phyloP scores from a whole-genome alignment of 768 basidiomycete species.

The Chalciporus pseudorubinellus region DNA sequence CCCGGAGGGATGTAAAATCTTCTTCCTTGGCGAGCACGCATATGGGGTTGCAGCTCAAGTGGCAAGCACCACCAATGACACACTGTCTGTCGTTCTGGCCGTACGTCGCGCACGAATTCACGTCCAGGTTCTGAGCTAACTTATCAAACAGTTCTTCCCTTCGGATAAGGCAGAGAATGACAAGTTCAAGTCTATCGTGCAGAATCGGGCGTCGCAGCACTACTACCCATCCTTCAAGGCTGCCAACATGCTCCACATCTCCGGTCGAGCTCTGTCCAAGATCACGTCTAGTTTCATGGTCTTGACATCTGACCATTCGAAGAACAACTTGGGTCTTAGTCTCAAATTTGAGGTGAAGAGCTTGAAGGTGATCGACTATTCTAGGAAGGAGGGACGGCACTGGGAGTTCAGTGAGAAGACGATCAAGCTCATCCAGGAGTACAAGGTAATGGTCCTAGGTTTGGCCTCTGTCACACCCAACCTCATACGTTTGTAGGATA shows the following conservation, averaged over 20 bases:
- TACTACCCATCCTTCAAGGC: conserved; percentile 83
- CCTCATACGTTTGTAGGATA: conserved; percentile 39
- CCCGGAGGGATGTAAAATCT: conserved; percentile 85
- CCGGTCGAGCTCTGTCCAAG: conserved; percentile 77
- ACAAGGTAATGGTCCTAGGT: conserved; percentile 52
- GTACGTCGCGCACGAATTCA: conserved; percentile 40
- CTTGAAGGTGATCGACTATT: conserved; percentile 91
- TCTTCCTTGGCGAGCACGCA: conserved; percentile 93
- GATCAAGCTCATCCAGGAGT: conserved; percentile 74
- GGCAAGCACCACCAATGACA: conserved; percentile 60
- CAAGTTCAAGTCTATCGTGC: conserved; percentile 70
- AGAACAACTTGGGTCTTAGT: conserved; percentile 88
- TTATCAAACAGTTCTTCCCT: conserved; percentile 70
- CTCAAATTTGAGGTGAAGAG: conserved; percentile 96
- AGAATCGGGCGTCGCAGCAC: conserved; percentile 41
- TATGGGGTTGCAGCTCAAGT: conserved; percentile 97
- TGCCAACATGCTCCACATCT: conserved; percentile 69
- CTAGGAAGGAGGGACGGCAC: conserved; percentile 72
- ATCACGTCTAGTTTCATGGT: conserved; percentile 96
- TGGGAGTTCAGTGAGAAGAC: conserved; percentile 97
- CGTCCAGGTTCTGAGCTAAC: neutral
- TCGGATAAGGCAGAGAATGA: conserved; percentile 78
- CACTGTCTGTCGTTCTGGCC: conserved; percentile 83
- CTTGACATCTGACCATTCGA: conserved; percentile 66
- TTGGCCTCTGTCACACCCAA: neutral